Conservation (phyloP, 2,329 filamentous ascomycete species). For the Fusarium sp. region DNA sequence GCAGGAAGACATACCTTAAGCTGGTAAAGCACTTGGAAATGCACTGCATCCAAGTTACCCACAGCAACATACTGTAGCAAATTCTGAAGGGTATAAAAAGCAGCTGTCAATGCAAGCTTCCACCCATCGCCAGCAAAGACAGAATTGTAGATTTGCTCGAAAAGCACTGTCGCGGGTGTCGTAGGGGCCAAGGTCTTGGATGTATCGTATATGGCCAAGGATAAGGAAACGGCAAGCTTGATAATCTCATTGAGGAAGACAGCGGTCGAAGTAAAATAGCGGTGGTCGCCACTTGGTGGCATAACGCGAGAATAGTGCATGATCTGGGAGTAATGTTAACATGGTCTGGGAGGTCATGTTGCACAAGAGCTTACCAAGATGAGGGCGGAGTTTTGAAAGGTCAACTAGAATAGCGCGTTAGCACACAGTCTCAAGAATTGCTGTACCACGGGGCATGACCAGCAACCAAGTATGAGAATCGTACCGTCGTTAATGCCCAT, state of each 20-base stretch:
- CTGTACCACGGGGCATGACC: background rate
- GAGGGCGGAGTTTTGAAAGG: slow-evolving; percentile 79
- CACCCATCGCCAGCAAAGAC: slow-evolving; percentile 93
- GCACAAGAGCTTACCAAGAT: slow-evolving; percentile 69
- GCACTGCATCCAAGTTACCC: slow-evolving; percentile 90
- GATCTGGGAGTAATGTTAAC: slow-evolving; percentile 65
- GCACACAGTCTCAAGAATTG: slow-evolving; percentile 5
- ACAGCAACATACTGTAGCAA: slow-evolving; percentile 93
- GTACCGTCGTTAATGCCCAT: slow-evolving; percentile 44
- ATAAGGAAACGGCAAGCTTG: slow-evolving; percentile 88
- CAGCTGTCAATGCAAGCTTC: slow-evolving; percentile 92
- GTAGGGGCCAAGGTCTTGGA: slow-evolving; percentile 82
- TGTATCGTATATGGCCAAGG: slow-evolving; percentile 88
- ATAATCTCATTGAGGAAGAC: slow-evolving; percentile 94
- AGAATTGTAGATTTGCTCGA: slow-evolving; percentile 81
- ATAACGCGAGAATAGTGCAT: slow-evolving; percentile 97
- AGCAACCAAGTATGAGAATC: background rate
- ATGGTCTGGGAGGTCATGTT: slow-evolving; percentile 53
- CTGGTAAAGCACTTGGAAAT: slow-evolving; percentile 94
- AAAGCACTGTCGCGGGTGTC: slow-evolving; percentile 83
- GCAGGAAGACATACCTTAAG: slow-evolving; percentile 72
- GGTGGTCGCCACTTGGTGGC: slow-evolving; percentile 84
- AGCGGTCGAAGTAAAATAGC: slow-evolving; percentile 93
- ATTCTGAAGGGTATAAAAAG: slow-evolving; percentile 91
- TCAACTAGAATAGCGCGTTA: slow-evolving; percentile 67